Base-by-base conservation (phyloP, 1,139 yeast genomes). In the Magnusiomyces magnusii region DNA sequence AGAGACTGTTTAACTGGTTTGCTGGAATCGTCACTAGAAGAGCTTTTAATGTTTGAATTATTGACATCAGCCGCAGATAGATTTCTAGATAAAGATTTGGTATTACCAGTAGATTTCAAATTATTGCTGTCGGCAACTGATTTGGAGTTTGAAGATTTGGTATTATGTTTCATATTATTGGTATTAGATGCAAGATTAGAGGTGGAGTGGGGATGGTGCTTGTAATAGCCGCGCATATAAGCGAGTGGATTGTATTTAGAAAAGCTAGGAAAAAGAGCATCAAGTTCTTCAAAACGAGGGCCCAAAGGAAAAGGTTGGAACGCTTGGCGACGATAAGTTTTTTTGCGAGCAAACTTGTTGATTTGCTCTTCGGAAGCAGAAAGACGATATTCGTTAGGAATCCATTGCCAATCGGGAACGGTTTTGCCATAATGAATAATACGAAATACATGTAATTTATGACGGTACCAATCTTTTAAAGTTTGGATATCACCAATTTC, bases 401-500 rank as follows among this genome's bases (percentile, higher is more conserved):
- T 27, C 49, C 47, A 52, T 25, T 41, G 28, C 55, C 55, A 52
- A 24, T 41, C 55, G 3, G 55, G 55, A 2, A 52, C 55, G 7
- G 55, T 52, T 52, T 52, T 41, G 21, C 55, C 55, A n/a, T 52
- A 52, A 21, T 52, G 47, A 28, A 52, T 52, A 21, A 52, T 52
- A 10, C 55, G 55, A 52, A 52, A 52, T 34, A 52, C 55, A 42
- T 52, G 55, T 7, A 52, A 36, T 41, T 52, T 52, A 17, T 52
- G 55, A 13, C 47, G 55, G n/a, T 52, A 52, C 55, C 55, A 52
- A 39, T 52, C 55, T 24, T 52, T 52, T 9, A 52, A 41, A 25
- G 55, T 52, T 41, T 52, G 47, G 21, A 52, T 15, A 5, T 52
- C 55, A 5, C 55, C 55, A 52, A 52, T 41, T 41, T 52, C 49